These are phyloP conservation scores for Boletellus emodensis DNA, from an alignment of 768 basidiomycete species.

Conservation along the genomic window DNA sequence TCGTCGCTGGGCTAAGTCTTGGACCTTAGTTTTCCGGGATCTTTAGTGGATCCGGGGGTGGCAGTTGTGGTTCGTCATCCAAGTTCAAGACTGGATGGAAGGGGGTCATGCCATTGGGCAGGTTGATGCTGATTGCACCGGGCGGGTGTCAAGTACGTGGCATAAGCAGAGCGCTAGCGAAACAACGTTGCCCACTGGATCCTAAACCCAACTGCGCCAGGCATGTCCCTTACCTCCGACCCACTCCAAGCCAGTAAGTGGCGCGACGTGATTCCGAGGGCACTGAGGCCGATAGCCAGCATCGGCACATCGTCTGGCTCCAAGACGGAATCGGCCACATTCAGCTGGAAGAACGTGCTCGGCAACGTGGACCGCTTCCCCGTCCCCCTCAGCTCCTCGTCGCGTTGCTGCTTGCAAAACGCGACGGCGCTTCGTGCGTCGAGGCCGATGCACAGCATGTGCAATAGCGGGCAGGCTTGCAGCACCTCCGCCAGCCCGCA, in stretches of 20 bases:
- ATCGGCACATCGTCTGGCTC: not conserved
- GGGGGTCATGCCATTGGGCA: no score
- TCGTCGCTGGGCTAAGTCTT: no score
- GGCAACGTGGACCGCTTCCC: not conserved
- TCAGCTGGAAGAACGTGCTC: not conserved
- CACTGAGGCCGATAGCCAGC: not conserved
- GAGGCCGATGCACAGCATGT: constrained; percentile 4
- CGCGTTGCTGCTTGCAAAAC: not conserved
- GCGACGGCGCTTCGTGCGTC: not conserved
- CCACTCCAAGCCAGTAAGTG: not conserved
- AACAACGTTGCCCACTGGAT: not conserved
- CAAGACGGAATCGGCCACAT: constrained; percentile 1
- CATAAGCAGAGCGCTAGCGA: not conserved
- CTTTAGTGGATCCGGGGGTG: no score
- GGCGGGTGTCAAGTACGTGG: no score
- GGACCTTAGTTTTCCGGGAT: no score
- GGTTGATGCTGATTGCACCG: no score
- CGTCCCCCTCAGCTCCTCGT: not conserved
- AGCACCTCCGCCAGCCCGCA: constrained; percentile 1
- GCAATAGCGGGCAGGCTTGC: not conserved
- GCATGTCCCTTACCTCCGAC: not conserved
- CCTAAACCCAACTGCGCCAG: not conserved
- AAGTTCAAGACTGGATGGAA: no score
- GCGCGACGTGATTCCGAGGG: not conserved
- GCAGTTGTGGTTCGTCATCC: no score